phyloP scores from a whole-genome alignment of 2,329 filamentous ascomycete genomes.

The Colletotrichum siamense region DNA sequence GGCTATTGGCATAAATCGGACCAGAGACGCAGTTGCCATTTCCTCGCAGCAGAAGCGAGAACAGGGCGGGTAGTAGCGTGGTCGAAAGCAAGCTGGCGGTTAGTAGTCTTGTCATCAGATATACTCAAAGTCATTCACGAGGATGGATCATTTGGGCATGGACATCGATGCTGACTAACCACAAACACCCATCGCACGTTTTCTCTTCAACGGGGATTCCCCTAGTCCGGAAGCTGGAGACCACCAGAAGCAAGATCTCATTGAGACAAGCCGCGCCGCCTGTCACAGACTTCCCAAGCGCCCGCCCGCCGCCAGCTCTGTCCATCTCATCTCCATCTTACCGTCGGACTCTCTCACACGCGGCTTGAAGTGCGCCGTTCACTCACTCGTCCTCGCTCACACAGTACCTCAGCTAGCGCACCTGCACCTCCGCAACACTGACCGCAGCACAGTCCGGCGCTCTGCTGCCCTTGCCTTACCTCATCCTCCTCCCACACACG shows the following conservation, averaged over 20 bases:
- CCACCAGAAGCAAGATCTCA: background rate
- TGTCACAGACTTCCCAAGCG: background rate
- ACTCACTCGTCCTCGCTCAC: background rate
- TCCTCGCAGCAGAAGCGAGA: background rate
- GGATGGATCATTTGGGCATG: background rate
- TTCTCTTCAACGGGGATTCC: background rate
- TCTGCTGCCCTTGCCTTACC: conserved; percentile 2
- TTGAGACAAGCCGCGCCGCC: background rate
- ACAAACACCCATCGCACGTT: background rate
- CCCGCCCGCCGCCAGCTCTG: background rate
- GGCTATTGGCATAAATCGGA: background rate
- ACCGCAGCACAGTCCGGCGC: background rate
- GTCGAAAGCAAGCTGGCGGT: background rate
- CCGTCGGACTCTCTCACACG: background rate
- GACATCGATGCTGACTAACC: background rate
- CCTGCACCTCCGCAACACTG: background rate
- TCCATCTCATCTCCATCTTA: background rate
- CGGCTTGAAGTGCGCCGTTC: background rate
- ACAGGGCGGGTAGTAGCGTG: background rate
- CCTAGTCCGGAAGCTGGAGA: background rate
- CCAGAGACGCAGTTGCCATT: background rate
- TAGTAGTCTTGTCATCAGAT: background rate
- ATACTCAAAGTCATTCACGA: background rate
- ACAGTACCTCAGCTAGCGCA: background rate
- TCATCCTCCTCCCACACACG: background rate